phyloP scores from a whole-genome alignment of 495 filamentous ascomycete species.

The Neurospora intermedia region DNA sequence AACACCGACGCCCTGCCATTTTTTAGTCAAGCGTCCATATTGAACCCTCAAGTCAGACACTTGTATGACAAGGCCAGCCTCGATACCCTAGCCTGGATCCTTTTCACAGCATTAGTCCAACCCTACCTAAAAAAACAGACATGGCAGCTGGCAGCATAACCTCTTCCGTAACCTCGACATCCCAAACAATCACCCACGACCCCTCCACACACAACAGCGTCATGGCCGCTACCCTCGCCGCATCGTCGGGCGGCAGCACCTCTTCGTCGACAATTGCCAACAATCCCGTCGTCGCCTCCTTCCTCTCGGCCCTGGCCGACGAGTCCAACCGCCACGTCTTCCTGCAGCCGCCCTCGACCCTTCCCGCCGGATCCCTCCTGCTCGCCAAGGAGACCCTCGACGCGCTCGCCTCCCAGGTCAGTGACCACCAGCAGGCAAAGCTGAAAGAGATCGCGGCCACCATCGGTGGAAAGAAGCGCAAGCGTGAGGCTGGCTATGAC shows the following conservation, averaged over 20 bases:
- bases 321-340: constrained; percentile 49
- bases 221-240: constrained; percentile 22
- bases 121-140: not conserved
- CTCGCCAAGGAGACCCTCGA: constrained; percentile 70
- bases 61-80: not conserved
- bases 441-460: constrained; percentile 28
- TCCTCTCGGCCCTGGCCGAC: constrained; percentile 34
- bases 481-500: constrained; percentile 33
- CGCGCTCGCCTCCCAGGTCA: constrained; percentile 57
- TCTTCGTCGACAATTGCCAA: constrained; percentile 17
- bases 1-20: not conserved
- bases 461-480: constrained; percentile 49
- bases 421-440: constrained; percentile 50
- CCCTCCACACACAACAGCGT: constrained; percentile 29
- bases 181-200: constrained; percentile 39
- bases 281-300: constrained; percentile 29
- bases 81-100: not conserved
- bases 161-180: constrained; percentile 46
- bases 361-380: constrained; percentile 52
- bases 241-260: constrained; percentile 2
- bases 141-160: constrained; percentile 40
- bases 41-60: not conserved
- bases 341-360: constrained; percentile 51
- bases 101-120: not conserved
- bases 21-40: not conserved